Evolutionary conservation across 306 rosid species (phyloP), one percentile per base, ranked within the genome.

Genomic region (Rubus idaeus): DNA sequence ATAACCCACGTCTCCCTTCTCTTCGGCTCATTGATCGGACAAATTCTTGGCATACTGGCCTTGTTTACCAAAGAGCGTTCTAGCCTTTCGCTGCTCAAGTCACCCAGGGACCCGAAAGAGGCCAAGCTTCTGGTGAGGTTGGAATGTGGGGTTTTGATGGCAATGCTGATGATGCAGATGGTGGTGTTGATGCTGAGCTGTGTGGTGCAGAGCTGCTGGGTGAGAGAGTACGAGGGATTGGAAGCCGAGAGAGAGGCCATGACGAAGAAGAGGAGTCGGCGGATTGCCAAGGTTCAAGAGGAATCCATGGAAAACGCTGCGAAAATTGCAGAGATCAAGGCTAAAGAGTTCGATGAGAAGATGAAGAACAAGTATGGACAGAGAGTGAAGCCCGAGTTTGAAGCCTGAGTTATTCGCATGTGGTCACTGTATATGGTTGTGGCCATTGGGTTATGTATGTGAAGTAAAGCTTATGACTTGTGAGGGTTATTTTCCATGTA

Each of bases 101-200:
- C 96, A 0, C 73, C 53, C 0, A 64, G 94, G 49, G 96, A 93
- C 79, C 86, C 87, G 0, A 86, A 70, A 77, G 94, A 87, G 84
- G 92, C 94, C 26, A 87, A 89, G 80, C 76, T 89, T 6, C 72
- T 90, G 90, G 87, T 82, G 50, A 86, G 96, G 77, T 39, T 89
- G 77, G 97, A 89, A 79, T 90, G 94, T 47, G 97, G 97, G 71
- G 89, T 82, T n/a, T 14, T 89, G 79, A 86, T 85, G 96, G 96
- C 89, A 1, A 89, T 90, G 91, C 75, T 89, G 65, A 46, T 90
- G 84, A 39, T 93, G 79, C 96, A 93, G 77, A 18, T 85, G 56
- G 83, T 83, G 60, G 92, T 88, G 41, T 11, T 93, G 75, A 65
- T 87, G 53, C 17, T 93, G 88, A 88, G 88, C 80, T 90, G 96